A percentile compares a stretch with the other conserved stretches of the same genome.
Conservation (phyloP, 257 asterid species). For the Nicotiana paniculata region DNA sequence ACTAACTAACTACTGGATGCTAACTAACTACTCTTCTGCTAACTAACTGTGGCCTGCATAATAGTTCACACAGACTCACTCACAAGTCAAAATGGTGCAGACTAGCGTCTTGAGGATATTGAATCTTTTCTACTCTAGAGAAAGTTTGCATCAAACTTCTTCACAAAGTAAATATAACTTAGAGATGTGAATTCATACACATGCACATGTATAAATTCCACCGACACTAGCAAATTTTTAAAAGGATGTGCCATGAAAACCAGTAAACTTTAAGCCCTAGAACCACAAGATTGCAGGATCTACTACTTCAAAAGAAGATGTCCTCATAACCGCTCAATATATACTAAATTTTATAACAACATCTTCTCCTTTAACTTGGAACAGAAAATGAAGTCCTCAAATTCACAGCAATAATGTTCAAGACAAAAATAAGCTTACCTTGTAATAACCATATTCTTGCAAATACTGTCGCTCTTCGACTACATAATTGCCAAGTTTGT, state of each 20-base stretch:
- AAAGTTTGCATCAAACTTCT: background rate
- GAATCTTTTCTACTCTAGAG: background rate
- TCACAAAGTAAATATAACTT: background rate
- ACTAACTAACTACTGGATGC: too few relatives aligned
- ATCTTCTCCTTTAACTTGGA: background rate
- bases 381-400: background rate
- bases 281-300: background rate
- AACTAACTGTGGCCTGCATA: too few relatives aligned
- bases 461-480: slow-evolving; percentile 82
- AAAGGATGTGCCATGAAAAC: background rate
- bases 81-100: background rate
- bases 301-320: background rate
- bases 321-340: background rate
- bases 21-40: too few relatives aligned
- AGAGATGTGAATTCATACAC: background rate
- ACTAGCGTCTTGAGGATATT: background rate
- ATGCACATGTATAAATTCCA: background rate
- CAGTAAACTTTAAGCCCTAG: background rate
- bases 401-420: background rate
- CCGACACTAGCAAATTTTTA: background rate
- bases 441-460: slow-evolving; percentile 82
- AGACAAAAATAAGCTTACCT: slow-evolving; percentile 32
- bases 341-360: background rate
- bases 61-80: background rate
- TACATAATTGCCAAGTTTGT: slow-evolving; percentile 84